These are phyloP conservation scores for Starmerella powellii DNA, from an alignment of 805 yeast species.

Conservation along the genomic window DNA sequence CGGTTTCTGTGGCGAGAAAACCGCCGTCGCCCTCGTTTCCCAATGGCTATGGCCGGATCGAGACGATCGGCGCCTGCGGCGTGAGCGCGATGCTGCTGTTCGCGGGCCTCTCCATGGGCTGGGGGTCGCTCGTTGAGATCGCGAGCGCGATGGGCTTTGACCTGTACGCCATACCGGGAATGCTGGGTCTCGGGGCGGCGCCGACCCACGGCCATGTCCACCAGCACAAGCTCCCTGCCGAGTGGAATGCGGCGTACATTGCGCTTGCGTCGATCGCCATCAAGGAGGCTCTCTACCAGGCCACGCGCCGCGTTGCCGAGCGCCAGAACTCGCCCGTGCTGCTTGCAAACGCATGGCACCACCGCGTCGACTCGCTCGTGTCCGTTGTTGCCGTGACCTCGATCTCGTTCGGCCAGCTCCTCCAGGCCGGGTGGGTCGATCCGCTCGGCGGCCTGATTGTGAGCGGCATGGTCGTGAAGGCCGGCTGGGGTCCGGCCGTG, in stretches of 20 bases:
- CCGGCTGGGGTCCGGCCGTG: slow-evolving; percentile 67
- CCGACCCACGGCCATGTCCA: slow-evolving; percentile 30
- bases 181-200: slow-evolving; percentile 31
- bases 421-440: slow-evolving; percentile 73
- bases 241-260: slow-evolving; percentile 91
- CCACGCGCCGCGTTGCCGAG: slow-evolving; percentile 70
- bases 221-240: slow-evolving; percentile 36
- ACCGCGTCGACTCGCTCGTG: slow-evolving; percentile 85
- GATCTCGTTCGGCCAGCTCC: slow-evolving; percentile 70
- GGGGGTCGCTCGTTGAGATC: slow-evolving; percentile 52
- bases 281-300: slow-evolving; percentile 78
- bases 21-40: slow-evolving; percentile 56
- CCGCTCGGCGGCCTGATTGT: slow-evolving; percentile 86
- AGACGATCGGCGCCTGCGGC: slow-evolving; percentile 79
- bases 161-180: slow-evolving; percentile 29
- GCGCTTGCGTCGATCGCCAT: slow-evolving; percentile 79
- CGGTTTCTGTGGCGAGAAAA: slow-evolving; percentile 64
- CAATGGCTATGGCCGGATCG: slow-evolving; percentile 83
- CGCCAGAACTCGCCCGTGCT: slow-evolving; percentile 74
- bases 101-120: slow-evolving; percentile 88
- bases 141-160: slow-evolving; percentile 18
- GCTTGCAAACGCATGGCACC: slow-evolving; percentile 98
- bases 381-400: slow-evolving; percentile 82
- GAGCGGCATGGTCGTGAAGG: slow-evolving; percentile 66
- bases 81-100: slow-evolving; percentile 71